Evolutionary conservation across 73 alveolate species (phyloP), one percentile per base, ranked within the genome.

Genomic region (Paramecium sonneborni): DNA sequence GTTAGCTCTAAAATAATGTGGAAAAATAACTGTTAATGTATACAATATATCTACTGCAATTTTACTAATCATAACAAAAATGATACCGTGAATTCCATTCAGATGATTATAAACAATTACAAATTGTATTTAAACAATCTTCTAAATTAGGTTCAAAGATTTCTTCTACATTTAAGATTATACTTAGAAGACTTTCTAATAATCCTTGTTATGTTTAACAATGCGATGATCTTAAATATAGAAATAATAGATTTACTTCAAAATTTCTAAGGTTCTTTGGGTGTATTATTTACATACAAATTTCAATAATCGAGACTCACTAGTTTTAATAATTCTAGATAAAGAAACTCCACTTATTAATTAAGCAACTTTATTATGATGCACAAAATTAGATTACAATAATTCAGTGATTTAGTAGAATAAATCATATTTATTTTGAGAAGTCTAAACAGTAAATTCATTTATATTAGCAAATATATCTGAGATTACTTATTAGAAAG

Each of bases 41-140:
- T 88, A 88, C 18, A 88, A 69, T 35, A 88, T 82, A 88, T 88
- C 94, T 2, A 88, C 84, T 35, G 94, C 94, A 23, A 88, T 28
- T 70, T 88, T 88, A 21, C 94, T 88, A 70, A 41, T 52, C 68
- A 43, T 24, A 24, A 30, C 7, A 79, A 11, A 24, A 79, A 23
- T 79, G 55, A 37, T 79, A 79, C 90, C 90, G 46, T 41, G 90
- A 84, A 69, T 26, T 70, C 94, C 94, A 88, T 38, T 69, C 94
- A 12, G 57, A 34, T 28, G 85, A 82, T 28, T 70, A 10, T 11
- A 82, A 39, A 44, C 87, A 82, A 6, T 37, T 55, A 7, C 55
- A 28, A 10, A 88, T 62, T 69, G 87, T 72, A 21, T 41, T 48
- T 12, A 88, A 21, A 34, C 88, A 38, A 14, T 76, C 94, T 9